A percentile compares a stretch with the other conserved stretches of the same genome.
phyloP scores from a whole-genome alignment of 169 alveolate species.

The Cyclospora cayetanensis region DNA sequence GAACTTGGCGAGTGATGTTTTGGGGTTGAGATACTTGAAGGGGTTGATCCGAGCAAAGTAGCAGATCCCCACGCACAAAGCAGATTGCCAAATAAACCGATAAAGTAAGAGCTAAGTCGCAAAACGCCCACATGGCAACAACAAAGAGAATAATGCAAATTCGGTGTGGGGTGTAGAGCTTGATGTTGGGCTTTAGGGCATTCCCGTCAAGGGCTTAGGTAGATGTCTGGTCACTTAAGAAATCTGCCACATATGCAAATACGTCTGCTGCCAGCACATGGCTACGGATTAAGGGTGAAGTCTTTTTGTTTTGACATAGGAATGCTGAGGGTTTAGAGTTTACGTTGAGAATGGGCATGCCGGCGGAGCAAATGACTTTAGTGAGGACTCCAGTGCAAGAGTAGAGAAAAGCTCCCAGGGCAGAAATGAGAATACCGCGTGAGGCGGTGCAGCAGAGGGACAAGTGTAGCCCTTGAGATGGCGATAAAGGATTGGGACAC shows the following conservation, averaged over 20 bases:
- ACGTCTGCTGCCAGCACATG: too few species aligned
- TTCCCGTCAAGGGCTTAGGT: too few species aligned
- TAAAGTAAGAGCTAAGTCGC: conserved; percentile 21
- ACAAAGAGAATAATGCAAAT: too few species aligned
- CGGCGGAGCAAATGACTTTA: conserved; percentile 9
- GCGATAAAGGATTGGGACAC: neutral
- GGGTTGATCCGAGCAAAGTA: neutral
- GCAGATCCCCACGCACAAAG: neutral
- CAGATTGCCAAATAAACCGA: conserved; percentile 8
- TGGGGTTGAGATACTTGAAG: neutral
- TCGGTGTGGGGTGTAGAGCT: too few species aligned
- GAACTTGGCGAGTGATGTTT: neutral
- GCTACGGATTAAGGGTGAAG: too few species aligned
- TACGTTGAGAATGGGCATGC: conserved; percentile 34
- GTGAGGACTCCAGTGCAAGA: conserved; percentile 44
- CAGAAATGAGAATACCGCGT: neutral
- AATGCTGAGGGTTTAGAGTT: neutral
- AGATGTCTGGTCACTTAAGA: too few species aligned
- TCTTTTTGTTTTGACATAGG: too few species aligned
- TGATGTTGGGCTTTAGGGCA: too few species aligned
- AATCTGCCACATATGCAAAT: too few species aligned
- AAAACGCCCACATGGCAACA: too few species aligned
- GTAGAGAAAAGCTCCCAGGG: conserved; percentile 14
- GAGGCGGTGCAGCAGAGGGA: conserved; percentile 18
- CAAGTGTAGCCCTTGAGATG: neutral